These are phyloP conservation scores for Scleroderma bovista DNA, from an alignment of 768 basidiomycete genomes.

Conservation along the genomic window DNA sequence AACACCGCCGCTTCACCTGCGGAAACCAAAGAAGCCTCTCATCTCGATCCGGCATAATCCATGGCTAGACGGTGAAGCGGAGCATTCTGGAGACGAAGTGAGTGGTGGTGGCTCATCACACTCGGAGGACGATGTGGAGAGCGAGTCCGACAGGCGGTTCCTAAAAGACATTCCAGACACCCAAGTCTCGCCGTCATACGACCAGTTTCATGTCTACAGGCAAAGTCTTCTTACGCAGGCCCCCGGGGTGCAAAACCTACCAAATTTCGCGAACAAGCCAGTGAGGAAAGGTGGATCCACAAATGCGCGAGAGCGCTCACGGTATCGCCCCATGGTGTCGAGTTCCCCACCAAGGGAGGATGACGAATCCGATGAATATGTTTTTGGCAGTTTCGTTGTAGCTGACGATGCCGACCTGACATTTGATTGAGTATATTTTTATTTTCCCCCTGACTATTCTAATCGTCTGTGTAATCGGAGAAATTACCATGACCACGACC, in stretches of 20 bases:
- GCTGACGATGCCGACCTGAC: conserved; percentile 69
- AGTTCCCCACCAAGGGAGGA: conserved; percentile 59
- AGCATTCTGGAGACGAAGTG: conserved; percentile 76
- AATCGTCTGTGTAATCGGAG: too few relatives aligned
- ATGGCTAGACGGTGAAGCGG: conserved; percentile 64
- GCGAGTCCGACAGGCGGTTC: conserved; percentile 65
- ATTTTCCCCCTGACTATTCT: background rate
- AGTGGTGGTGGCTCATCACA: conserved; percentile 57
- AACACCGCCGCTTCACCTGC: conserved; percentile 18
- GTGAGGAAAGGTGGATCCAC: conserved; percentile 38
- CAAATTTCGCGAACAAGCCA: conserved; percentile 52
- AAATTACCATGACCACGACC: background rate
- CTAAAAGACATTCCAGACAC: conserved; percentile 58
- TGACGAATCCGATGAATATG: conserved; percentile 58
- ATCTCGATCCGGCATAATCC: conserved; percentile 36
- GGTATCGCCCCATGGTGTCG: conserved; percentile 33
- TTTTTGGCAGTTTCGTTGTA: conserved; percentile 74
- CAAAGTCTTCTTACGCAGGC: conserved; percentile 71
- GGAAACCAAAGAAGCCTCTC: conserved; percentile 13
- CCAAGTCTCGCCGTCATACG: conserved; percentile 65
- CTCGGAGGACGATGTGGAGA: conserved; percentile 47
- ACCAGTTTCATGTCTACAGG: conserved; percentile 66
- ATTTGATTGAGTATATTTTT: conserved; percentile 24
- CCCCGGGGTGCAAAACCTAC: conserved; percentile 34
- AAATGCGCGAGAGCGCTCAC: conserved; percentile 28